Evolutionary conservation across 2,329 filamentous ascomycete genomes (phyloP), one percentile per base, ranked within the genome.

Genomic region (Bipolaris victoriae): DNA sequence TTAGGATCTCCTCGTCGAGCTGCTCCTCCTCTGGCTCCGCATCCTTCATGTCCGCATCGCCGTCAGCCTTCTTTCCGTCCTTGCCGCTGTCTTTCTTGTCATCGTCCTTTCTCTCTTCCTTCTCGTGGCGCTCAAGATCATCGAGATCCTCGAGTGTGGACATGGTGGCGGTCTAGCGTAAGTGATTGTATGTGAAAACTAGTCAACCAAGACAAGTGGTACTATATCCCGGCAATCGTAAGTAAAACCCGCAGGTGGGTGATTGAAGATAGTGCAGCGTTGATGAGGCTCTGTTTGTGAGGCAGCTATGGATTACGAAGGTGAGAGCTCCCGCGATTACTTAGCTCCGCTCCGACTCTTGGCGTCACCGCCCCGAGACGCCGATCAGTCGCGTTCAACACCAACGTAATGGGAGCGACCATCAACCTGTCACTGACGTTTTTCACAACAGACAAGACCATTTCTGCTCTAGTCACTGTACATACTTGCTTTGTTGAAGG

Each of bases 121-220:
- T 89, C 77, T 87, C 86, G 78, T 89, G 87, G 79, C 88, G 89
- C 82, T 95, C 90, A 77, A 96, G 84, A 78, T 93, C 90, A 76
- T 96, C 91, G 75, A 96, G 89, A 82, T 96, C 92, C 82, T 96
- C 92, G 72, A 96, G 88, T 68, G 91, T 95, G 69, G 92, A 92
- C 92, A 96, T 96, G 76, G 68, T 71, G 72, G 71, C 67, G 71
- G 70, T 56, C 55, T 60, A 62, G 36, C 56, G 52, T 46, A 49
- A 57, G 57, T 49, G 56, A 47, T 40, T 45, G 50, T 46, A 33
- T 45, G 41, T 33, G 24, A 33, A 22, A 10, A 37, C 29, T 15
- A 46, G 15, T 29, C 9, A 35, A 36, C 16, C 16, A 45, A 22
- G 44, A 50, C 29, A 48, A 46, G 35, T 48, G 41, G 9, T n/a